Base-by-base conservation (phyloP, 441 rosid genomes). In the Erodium texanum region DNA sequence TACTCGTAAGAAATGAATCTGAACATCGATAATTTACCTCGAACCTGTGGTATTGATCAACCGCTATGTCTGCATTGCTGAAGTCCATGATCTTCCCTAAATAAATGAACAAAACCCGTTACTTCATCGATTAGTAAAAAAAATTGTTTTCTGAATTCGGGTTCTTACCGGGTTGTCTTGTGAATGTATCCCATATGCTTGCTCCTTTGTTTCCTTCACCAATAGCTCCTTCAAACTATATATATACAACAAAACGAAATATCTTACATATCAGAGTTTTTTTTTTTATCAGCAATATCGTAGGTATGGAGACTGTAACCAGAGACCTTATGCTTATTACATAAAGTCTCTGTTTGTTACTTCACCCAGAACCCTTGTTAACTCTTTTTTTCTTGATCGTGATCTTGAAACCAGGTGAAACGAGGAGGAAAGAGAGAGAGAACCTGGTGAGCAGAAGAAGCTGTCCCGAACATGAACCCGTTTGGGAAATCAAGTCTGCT, bases 391-490 rank as follows among this genome's bases (percentile, higher is more conserved):
- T n/a, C n/a, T n/a, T n/a, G 7, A 23, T 52, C 23, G 62, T 15
- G 41, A 59, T 12, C 18, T 66, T 43, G 50, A 70, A 75, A 65
- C 68, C 20, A 19, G 38, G 67, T 63, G 32, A 59, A 20, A 3
- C 64, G 68, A 23, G 32, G 65, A 52, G 66, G 38, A 66, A 71
- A 4, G 32, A 27, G 4, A 27, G 32, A 32, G 50, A 69, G 65
- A 41, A 93, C 97, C 91, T 90, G 97, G 70, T 90, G 86, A 73
- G 97, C 97, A 4, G 94, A 93, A 64, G 98, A 90, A 56, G 98
- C 92, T 15, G 97, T 89, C 56, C 98, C 97, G 27, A 92, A 93
- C 6, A 80, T 69, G 74, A 93, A 93, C 71, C 89, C 94, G 66
- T 72, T 66, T 32, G 97, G 94, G 59, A 93, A 93, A 81, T 84